These are phyloP conservation scores for Serendipita vermifera DNA, from an alignment of 768 basidiomycete species.

Conservation along the genomic window DNA sequence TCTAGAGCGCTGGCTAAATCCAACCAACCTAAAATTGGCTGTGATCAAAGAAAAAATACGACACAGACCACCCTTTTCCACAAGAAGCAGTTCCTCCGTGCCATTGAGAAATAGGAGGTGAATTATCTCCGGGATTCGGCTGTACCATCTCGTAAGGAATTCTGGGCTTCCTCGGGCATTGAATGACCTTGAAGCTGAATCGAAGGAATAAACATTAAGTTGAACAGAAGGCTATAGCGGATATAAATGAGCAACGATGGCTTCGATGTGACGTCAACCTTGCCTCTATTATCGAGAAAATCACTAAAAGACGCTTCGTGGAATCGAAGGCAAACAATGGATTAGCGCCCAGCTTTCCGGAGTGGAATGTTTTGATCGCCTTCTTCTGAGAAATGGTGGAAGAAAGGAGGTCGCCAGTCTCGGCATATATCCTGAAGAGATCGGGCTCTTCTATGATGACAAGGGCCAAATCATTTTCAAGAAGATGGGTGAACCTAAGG, in stretches of 20 bases:
- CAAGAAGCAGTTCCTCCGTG: conserved; percentile 39
- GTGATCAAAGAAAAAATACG: conserved; percentile 44
- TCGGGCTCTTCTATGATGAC: conserved; percentile 33
- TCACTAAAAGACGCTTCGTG: conserved; percentile 33
- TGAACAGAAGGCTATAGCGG: conserved; percentile 16
- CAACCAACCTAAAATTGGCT: conserved; percentile 37
- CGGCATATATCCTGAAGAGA: no score
- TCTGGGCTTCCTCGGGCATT: conserved; percentile 32
- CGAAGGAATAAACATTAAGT: conserved; percentile 36
- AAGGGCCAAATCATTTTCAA: conserved; percentile 30
- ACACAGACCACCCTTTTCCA: conserved; percentile 32
- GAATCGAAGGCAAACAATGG: conserved; percentile 42
- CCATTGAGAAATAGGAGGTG: conserved; percentile 35
- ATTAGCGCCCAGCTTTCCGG: conserved; percentile 35
- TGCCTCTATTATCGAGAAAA: conserved; percentile 5
- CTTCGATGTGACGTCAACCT: background rate
- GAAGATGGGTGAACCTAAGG: conserved; percentile 28
- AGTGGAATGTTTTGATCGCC: conserved; percentile 26
- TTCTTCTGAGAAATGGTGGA: conserved; percentile 22
- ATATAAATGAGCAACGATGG: background rate
- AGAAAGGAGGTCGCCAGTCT: no score
- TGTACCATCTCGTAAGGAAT: conserved; percentile 34
- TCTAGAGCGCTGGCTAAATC: background rate
- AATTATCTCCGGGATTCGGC: conserved; percentile 23
- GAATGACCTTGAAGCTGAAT: conserved; percentile 28